Conservation (phyloP, 2,329 filamentous ascomycete species). For the Canariomyces notabilis region DNA sequence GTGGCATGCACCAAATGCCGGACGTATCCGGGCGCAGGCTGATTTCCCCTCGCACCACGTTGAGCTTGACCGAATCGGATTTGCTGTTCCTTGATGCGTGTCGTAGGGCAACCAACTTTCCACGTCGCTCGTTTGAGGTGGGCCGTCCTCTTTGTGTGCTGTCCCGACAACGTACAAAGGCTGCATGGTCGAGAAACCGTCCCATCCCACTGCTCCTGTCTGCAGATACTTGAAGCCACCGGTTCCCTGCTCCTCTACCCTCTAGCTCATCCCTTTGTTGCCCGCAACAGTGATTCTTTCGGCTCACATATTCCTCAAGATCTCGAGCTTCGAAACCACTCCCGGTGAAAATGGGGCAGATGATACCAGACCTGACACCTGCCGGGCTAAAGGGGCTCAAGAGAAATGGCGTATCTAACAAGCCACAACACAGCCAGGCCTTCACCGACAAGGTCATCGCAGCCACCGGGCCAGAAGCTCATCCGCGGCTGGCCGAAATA, state of each 20-base stretch:
- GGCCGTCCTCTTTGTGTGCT: background rate
- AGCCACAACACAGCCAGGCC: conserved; percentile 27
- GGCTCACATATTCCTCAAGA: no score
- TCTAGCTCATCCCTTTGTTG: background rate
- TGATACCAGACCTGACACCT: conserved; percentile 16
- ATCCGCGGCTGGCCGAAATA: conserved; percentile 53
- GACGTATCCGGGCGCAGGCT: background rate
- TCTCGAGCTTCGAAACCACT: background rate
- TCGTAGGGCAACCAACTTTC: background rate
- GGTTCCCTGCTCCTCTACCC: background rate
- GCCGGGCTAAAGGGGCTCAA: conserved; percentile 5
- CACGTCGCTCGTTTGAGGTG: background rate
- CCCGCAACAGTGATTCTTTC: background rate
- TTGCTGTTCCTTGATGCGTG: background rate
- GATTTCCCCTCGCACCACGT: background rate
- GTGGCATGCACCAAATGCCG: background rate
- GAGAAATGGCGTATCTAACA: conserved; percentile 7
- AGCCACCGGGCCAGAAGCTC: conserved; percentile 57
- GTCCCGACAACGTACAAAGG: background rate
- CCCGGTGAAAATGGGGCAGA: conserved; percentile 19
- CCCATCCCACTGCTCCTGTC: background rate
- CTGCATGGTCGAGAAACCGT: background rate
- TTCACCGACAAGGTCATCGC: conserved; percentile 62
- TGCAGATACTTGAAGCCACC: conserved; percentile 6
- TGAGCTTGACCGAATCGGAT: background rate